Evolutionary conservation across 2,329 filamentous ascomycete species (phyloP).

Genomic region (Aspergillus ochraceus): DNA sequence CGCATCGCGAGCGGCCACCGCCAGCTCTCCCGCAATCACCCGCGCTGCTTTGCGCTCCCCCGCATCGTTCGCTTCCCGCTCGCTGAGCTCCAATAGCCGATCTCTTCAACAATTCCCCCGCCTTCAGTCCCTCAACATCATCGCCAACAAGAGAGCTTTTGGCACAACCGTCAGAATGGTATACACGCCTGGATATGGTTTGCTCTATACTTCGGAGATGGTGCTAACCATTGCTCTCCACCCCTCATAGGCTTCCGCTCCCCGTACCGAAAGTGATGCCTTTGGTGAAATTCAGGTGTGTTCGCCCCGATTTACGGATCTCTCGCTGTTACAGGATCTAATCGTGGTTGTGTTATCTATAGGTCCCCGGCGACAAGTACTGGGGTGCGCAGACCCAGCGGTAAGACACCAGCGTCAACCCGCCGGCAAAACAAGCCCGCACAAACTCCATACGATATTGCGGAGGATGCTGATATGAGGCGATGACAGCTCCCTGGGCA

Average conservation of each 20-base stretch:
- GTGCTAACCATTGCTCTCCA: slow-evolving; percentile 9
- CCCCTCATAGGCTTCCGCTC: slow-evolving; percentile 42
- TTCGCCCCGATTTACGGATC: slow-evolving; percentile 1
- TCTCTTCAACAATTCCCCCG: slow-evolving; percentile 34
- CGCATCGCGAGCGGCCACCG: slow-evolving; percentile 22
- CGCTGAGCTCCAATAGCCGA: slow-evolving; percentile 33
- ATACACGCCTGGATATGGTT: slow-evolving; percentile 10
- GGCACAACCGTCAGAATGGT: slow-evolving; percentile 41
- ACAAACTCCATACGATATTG: not conserved
- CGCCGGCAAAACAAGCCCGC: not conserved
- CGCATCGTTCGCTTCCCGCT: slow-evolving; percentile 26
- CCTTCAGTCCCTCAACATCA: slow-evolving; percentile 34
- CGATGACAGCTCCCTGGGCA: slow-evolving; percentile 69
- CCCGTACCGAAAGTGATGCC: slow-evolving; percentile 90
- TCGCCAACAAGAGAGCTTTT: slow-evolving; percentile 36
- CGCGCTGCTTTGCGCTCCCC: slow-evolving; percentile 31
- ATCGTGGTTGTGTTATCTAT: slow-evolving; percentile 7
- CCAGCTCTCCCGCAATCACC: slow-evolving; percentile 35
- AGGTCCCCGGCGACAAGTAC: slow-evolving; percentile 87
- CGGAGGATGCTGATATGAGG: slow-evolving; percentile 21
- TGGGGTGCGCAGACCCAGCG: slow-evolving; percentile 98
- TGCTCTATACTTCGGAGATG: not conserved
- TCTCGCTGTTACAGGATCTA: slow-evolving; percentile 10
- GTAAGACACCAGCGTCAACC: slow-evolving; percentile 32
- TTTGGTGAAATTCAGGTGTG: slow-evolving; percentile 85